Evolutionary conservation across 306 rosid species (phyloP), one percentile per base, ranked within the genome.

Genomic region (Oemleria cerasiformis): DNA sequence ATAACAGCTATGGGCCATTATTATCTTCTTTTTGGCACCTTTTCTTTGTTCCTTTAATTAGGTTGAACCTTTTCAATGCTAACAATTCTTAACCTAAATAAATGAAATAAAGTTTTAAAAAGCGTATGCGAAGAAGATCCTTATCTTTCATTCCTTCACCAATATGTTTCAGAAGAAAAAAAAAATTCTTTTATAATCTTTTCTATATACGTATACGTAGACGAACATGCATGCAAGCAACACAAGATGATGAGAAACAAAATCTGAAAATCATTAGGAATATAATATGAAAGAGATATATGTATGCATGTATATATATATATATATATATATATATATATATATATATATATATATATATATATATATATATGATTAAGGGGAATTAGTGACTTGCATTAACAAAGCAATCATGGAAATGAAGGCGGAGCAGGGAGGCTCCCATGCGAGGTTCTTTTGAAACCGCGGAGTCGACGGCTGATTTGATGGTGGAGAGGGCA

Each of bases 351-450:
- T 25, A 65, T 1, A 77, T 62, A 25, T 25, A 25, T 25, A 65
- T 1, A 77, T 62, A n/a, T n/a, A 25, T 25, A 25, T 25, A 65
- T 1, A 77, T 62, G 45, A 44, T 15, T 58, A 58, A 5, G n/a
- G 10, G 5, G 13, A 39, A 62, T 15, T 9, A 47, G 78, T 14
- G 77, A 86, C 92, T 83, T 88, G 82, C 97, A 75, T 86, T 86
- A 57, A 91, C 97, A 79, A 91, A 91, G 68, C 97, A 91, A 69
- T 91, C 97, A 65, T 91, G 97, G 74, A 91, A 91, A 63, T 91
- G 97, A 69, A 91, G 95, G 61, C 97, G 97, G 1, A 91, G 97
- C 20, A 91, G 58, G 20, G 95, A 91, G 0, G 97, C 97, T 0
- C 97, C 97, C 97, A 91, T 91, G 71, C 97, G 97, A 70, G 63